Conservation (phyloP, 192 early-diverging fungal species). For the Phycomyces blakesleeanus region DNA sequence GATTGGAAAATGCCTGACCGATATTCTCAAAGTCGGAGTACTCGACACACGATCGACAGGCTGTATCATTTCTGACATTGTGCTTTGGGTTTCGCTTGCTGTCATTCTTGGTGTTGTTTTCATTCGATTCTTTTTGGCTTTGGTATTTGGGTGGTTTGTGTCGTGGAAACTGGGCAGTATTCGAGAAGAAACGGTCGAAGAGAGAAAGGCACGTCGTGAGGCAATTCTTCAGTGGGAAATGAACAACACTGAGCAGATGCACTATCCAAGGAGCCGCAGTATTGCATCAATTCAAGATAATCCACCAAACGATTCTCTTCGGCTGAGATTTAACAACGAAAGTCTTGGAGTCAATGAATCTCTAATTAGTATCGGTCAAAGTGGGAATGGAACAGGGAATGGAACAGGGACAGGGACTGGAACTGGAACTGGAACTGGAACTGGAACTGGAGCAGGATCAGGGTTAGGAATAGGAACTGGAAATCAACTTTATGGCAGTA, state of each 20-base stretch:
- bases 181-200: slow-evolving; percentile 55
- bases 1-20: slow-evolving; percentile 69
- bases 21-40: slow-evolving; percentile 75
- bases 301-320: not conserved
- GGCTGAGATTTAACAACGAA: too few species aligned
- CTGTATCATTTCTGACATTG: slow-evolving; percentile 78
- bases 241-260: slow-evolving; percentile 39
- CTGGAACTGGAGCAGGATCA: too few species aligned
- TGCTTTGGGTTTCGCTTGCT: slow-evolving; percentile 73
- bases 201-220: slow-evolving; percentile 41
- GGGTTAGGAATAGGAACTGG: too few species aligned
- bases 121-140: slow-evolving; percentile 69
- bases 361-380: too few species aligned
- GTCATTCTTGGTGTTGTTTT: slow-evolving; percentile 66
- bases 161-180: slow-evolving; percentile 75
- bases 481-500: not conserved
- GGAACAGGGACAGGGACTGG: too few species aligned
- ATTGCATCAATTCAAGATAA: slow-evolving; percentile 36
- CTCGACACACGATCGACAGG: slow-evolving; percentile 76
- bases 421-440: too few species aligned
- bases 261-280: slow-evolving; percentile 50
- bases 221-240: slow-evolving; percentile 40
- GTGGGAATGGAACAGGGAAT: too few species aligned
- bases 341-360: too few species aligned
- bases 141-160: slow-evolving; percentile 81